Evolutionary conservation across 2,329 filamentous ascomycete species (phyloP), one percentile per base, ranked within the genome.

Genomic region (Alternaria gansuensis): DNA sequence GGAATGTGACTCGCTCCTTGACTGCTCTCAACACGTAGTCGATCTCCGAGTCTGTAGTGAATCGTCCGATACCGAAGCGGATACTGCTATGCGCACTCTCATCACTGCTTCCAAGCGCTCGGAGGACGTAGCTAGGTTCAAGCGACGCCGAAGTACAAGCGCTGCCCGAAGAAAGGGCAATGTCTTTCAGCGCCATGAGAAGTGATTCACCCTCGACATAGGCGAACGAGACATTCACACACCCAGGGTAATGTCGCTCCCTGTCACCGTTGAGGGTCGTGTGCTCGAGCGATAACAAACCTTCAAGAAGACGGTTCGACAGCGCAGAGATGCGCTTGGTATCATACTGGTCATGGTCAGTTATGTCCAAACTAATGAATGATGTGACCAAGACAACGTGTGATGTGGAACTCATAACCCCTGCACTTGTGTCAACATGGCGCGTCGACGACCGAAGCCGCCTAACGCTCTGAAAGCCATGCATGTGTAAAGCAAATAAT

Each of bases 41-140:
- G 62, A 99, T 96, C 82, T 99, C 95, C 28, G 84, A 85, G 72
- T 97, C 92, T 0, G 95, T 97, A 3, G 95, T 99, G 81, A 98
- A 99, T 7, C 95, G 90, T 29, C 95, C 95, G 73, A 99, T 98
- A 46, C 95, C 95, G 69, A 99, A 99, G 56, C 95, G 88, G 70
- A 99, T 99, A 82, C 93, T 97, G 80, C 92, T 97, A 81, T 99
- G 95, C 8, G 95, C 95, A 70, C 90, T 97, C 82, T 99, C 95
- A 72, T 99, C 95, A 67, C 93, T 97, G 83, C 91, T 98, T 59
- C 95, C 95, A 17, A 99, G 85, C 4, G 95, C 95, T 57, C 95
- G 89, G 29, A 99, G 85, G 45, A 99, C 95, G 77, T 99, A 99
- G 77, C 92, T 96, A 14, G 95, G 95, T 78, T 99, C 95, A 33